A percentile compares a stretch with the other conserved stretches of the same genome.
Evolutionary conservation across 2,329 filamentous ascomycete species (phyloP).

Genomic region (Teratosphaeria zuluensis): DNA sequence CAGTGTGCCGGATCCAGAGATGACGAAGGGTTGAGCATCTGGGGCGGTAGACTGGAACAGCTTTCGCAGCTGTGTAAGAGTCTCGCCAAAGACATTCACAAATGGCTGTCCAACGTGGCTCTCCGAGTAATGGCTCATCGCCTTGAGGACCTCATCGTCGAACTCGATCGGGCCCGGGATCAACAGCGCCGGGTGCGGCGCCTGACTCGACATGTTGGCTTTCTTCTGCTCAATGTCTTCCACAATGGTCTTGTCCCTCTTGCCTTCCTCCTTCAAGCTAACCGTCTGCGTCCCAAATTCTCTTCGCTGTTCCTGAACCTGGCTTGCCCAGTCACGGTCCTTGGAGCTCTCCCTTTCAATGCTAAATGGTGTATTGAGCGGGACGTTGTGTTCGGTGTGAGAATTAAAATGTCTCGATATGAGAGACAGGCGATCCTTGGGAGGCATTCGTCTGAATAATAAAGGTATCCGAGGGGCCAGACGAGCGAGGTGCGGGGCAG

Average conservation of each 20-base stretch:
- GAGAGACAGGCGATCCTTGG: conserved; percentile 37
- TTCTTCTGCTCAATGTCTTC: conserved; percentile 5
- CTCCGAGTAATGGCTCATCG: conserved; percentile 94
- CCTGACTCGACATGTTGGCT: conserved; percentile 47
- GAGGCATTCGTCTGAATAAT: conserved; percentile 37
- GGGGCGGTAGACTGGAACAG: conserved; percentile 86
- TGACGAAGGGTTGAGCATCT: conserved; percentile 77
- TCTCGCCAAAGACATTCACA: conserved; percentile 83
- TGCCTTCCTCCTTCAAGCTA: conserved; percentile 17
- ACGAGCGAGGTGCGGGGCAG: conserved; percentile 8
- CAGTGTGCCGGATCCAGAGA: conserved; percentile 88
- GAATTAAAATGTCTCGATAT: conserved; percentile 52
- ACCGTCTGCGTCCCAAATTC: conserved; percentile 16
- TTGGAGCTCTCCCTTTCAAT: conserved; percentile 41
- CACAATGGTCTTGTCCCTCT: conserved; percentile 11
- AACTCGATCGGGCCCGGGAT: conserved; percentile 98
- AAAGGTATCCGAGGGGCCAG: conserved; percentile 6
- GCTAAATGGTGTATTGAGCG: conserved; percentile 55
- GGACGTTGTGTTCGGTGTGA: conserved; percentile 40
- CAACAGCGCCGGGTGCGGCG: conserved; percentile 63
- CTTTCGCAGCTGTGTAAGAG: conserved; percentile 75
- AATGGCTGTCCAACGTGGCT: conserved; percentile 87
- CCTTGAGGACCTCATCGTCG: conserved; percentile 88
- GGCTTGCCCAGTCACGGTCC: conserved; percentile 9
- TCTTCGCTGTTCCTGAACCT: conserved; percentile 14